phyloP scores from a whole-genome alignment of 225 moss, liverwort and hornwort species.

The Physcomitrium patens region DNA sequence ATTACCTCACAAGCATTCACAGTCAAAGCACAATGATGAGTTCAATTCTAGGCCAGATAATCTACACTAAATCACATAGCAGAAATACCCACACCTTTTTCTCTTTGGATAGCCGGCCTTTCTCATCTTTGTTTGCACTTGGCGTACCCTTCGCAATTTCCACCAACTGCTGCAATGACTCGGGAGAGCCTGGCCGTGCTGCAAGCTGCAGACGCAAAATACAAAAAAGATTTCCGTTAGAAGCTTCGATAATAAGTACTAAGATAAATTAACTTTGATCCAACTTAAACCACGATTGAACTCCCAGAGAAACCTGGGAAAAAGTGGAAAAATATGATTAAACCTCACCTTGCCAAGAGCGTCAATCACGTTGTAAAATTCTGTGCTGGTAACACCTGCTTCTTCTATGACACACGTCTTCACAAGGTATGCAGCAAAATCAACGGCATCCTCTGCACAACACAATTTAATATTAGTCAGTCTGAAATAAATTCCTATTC shows the following conservation, averaged over 20 bases:
- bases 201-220: constrained; percentile 45
- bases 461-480: background rate
- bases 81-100: constrained; percentile 46
- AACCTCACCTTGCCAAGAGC: constrained; percentile 63
- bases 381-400: constrained; percentile 70
- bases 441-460: constrained; percentile 54
- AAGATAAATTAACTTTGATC: background rate
- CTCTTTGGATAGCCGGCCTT: constrained; percentile 54
- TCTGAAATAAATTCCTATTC: background rate
- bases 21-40: background rate
- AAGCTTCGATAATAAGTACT: background rate
- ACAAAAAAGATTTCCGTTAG: background rate
- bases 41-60: background rate
- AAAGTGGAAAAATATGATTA: background rate
- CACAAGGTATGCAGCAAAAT: constrained; percentile 66
- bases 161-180: constrained; percentile 66
- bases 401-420: constrained; percentile 72
- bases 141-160: constrained; percentile 67
- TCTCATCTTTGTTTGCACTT: constrained; percentile 60
- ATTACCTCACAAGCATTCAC: background rate
- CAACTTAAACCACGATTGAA: background rate
- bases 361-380: constrained; percentile 73
- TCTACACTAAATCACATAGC: background rate
- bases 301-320: background rate
- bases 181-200: constrained; percentile 67